Base-by-base conservation (phyloP, 1,284 basidiomycete genomes). In the Cutaneotrichosporon curvatum region DNA sequence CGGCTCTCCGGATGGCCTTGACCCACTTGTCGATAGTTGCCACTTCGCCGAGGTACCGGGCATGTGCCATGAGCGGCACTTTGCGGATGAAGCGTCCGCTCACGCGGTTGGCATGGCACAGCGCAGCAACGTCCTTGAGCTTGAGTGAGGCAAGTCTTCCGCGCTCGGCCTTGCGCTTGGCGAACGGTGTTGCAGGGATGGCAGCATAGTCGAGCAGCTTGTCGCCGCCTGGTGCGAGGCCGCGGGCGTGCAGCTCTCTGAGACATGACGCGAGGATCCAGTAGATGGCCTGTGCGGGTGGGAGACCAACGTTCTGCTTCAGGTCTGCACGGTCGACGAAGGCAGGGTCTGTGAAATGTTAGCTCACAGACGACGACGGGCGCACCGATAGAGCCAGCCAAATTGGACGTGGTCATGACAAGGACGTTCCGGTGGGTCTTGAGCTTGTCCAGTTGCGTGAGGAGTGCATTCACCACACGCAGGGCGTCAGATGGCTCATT, bases 271-370 rank as follows among this genome's bases (percentile, higher is more conserved):
- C 76, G n/a, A 98, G 73, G 53, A 98, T 97, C 71, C 88, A 87
- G 70, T 96, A 97, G 42, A 97, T 80, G 0, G 92, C 94, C 58
- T 91, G 82, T 4, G 83, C 78, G 4, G 90, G 82, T 1, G 94
- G 94, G 6, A 89, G 78, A 50, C 91, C 91, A 31, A 97, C 80
- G 62, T 89, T 95, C 75, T 96, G 91, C 38, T 94, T 82, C 48
- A 98, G 90, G 63, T 99, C 95, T 11, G 92, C 95, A 37, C 95
- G 83, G 65, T 98, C 95, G 44, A 97, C 81, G 64, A 97, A 98
- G 1, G 94, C 95, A 37, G 81, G 81, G 65, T 98, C 94, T 94
- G 58, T 4, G 11, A 30, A 30, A 5, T 40, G 39, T 22, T 31
- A 2, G 21, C 25, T 7, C 25, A 1, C 6, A 14, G 14, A 37